Percentiles rank a stretch among this genome's conserved stretches.
Conservation (phyloP, 202 grass and related monocot species). For the Setaria italica region DNA sequence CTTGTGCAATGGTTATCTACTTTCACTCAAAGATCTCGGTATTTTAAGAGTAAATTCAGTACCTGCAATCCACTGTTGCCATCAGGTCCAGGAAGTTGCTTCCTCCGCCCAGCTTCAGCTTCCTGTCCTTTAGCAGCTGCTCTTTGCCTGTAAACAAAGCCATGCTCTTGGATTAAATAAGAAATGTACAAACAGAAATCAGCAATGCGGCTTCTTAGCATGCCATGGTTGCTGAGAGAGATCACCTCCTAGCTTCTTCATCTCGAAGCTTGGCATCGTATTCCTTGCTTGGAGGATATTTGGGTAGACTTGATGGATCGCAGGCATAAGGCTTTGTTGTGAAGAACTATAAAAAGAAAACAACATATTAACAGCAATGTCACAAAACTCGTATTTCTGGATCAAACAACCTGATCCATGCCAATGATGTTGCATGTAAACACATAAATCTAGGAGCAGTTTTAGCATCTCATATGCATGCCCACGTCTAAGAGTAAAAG, state of each 20-base stretch:
- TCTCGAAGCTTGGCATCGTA: conserved; percentile 97
- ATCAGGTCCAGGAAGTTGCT: conserved; percentile 71
- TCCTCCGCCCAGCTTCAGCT: conserved; percentile 70
- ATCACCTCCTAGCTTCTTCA: conserved; percentile 94
- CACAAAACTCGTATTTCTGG: conserved; percentile 27
- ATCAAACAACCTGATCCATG: neutral
- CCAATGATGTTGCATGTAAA: conserved; percentile 9
- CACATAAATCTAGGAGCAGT: conserved; percentile 17
- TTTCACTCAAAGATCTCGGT: conserved; percentile 21
- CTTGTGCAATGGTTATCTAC: conserved; percentile 22
- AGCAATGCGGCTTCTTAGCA: conserved; percentile 14
- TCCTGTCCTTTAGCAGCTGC: conserved; percentile 83
- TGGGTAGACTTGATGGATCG: conserved; percentile 87
- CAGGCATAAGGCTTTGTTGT: conserved; percentile 87
- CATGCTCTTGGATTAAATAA: conserved; percentile 35
- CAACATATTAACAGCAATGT: conserved; percentile 33
- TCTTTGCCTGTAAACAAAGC: conserved; percentile 77
- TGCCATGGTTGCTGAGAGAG: neutral
- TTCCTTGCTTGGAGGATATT: conserved; percentile 99
- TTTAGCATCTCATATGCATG: conserved; percentile 19
- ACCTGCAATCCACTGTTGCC: conserved; percentile 80
- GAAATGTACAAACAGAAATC: conserved; percentile 21
- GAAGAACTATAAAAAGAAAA: conserved; percentile 81
- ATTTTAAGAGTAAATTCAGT: conserved; percentile 39
- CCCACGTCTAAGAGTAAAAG: conserved; percentile 9